Base-by-base conservation (phyloP, 73 alveolate genomes). In the Loxodes magnus region DNA sequence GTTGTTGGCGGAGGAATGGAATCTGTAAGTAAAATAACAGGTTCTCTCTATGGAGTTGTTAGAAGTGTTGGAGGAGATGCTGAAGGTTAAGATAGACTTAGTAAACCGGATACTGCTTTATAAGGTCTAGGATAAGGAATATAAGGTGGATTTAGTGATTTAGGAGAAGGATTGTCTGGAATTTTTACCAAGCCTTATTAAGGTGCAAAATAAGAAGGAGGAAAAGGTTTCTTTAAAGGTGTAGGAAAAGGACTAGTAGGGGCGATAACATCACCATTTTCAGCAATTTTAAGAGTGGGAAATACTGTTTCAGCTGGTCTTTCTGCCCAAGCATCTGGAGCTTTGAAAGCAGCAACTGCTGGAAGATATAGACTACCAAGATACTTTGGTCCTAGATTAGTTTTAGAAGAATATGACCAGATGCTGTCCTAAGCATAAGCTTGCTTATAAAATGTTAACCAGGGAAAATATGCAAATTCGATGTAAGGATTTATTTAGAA, bases 321-420 rank as follows among this genome's bases (percentile, higher is more conserved):
- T 19, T 76, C 83, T 60, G 77, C 70, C 41, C 67, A 87, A 22
- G 94, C 90, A 5, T 52, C 63, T 6, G 71, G 82, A 37, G 71
- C 63, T 19, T 90, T 89, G 4, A 82, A 77, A 65, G 43, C 72
- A 31, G 74, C 76, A 37, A 50, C 75, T 5, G 31, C 36, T 5
- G 92, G 90, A 38, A 69, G 97, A 56, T 77, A 74, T 53, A 73
- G 97, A 59, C 72, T 59, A 51, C 97, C 97, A 1, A 71, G 97
- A 67, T 74, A 75, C 28, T 71, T 87, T 57, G 77, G 64, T 39
- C 49, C 77, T 38, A 30, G 67, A 21, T 41, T 54, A 19, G 87
- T 84, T 42, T 65, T 87, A 20, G 85, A 77, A 51, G 75, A 87
- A 39, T 87, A 87, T 62, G 83, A 84, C 44, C 77, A 77, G 35